phyloP scores from a whole-genome alignment of 1,139 yeast species.

The Chernovozyma sophiae-reginae region DNA sequence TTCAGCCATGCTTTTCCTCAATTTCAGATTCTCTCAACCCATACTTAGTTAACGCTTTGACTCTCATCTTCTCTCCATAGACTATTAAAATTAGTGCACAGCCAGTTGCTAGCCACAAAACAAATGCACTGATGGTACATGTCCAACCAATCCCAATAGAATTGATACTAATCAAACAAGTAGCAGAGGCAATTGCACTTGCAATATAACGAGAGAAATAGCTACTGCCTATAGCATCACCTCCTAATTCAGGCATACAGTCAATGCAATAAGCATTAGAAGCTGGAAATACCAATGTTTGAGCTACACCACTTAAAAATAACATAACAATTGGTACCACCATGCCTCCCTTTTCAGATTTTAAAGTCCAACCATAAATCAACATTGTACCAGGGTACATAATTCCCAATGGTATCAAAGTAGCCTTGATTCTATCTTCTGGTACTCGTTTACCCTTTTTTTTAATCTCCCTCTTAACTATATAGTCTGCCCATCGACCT shows the following conservation, averaged over 20 bases:
- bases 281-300: constrained; percentile 47
- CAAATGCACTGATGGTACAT: constrained; percentile 36
- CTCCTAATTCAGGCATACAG: constrained; percentile 47
- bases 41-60: constrained; percentile 12
- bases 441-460: constrained; percentile 44
- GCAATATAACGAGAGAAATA: constrained; percentile 47
- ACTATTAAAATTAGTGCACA: constrained; percentile 17
- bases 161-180: constrained; percentile 40
- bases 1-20: background rate
- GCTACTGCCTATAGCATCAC: constrained; percentile 52
- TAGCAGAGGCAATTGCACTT: constrained; percentile 48
- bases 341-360: constrained; percentile 48
- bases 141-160: constrained; percentile 53
- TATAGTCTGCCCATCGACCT: constrained; percentile 46
- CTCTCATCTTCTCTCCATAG: constrained; percentile 21
- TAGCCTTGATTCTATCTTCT: constrained; percentile 47
- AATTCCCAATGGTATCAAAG: constrained; percentile 32
- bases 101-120: constrained; percentile 23
- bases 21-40: background rate
- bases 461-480: constrained; percentile 38
- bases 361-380: constrained; percentile 51
- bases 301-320: constrained; percentile 46
- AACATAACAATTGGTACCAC: constrained; percentile 48
- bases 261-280: constrained; percentile 54
- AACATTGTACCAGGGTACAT: constrained; percentile 37